Conservation (phyloP, 805 yeast genomes). For the Priceomyces haplophilus region DNA sequence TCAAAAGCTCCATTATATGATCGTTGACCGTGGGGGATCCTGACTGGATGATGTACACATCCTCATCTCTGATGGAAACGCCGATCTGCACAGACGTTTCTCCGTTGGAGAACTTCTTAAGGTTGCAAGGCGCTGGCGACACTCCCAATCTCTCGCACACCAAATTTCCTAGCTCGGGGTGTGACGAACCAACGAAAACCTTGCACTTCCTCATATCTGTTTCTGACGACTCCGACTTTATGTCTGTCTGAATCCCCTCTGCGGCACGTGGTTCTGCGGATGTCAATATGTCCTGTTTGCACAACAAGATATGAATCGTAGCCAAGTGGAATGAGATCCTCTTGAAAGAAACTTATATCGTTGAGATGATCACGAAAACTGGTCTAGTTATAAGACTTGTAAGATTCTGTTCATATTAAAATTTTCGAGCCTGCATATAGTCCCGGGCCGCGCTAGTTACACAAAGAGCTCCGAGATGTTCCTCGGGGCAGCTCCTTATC, state of each 20-base stretch:
- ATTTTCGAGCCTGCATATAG: neutral
- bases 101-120: constrained; percentile 93
- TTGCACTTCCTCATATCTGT: constrained; percentile 87
- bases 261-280: neutral
- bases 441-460: too few relatives aligned
- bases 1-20: constrained; percentile 92
- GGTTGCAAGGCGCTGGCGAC: constrained; percentile 87
- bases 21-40: constrained; percentile 88
- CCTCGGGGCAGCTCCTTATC: too few relatives aligned
- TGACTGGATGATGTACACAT: constrained; percentile 86
- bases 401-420: neutral
- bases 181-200: constrained; percentile 94
- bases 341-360: neutral
- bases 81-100: constrained; percentile 97
- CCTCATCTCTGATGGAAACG: constrained; percentile 93
- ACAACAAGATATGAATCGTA: neutral
- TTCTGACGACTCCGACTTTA: constrained; percentile 1
- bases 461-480: too few relatives aligned
- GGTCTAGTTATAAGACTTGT: neutral
- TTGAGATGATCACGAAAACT: neutral
- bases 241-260: constrained; percentile 1
- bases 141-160: constrained; percentile 91
- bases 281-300: neutral
- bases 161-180: constrained; percentile 86
- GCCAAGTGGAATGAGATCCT: neutral